These are phyloP conservation scores for Aschersonia sp. DNA, from an alignment of 2,329 filamentous ascomycete species.

Conservation along the genomic window DNA sequence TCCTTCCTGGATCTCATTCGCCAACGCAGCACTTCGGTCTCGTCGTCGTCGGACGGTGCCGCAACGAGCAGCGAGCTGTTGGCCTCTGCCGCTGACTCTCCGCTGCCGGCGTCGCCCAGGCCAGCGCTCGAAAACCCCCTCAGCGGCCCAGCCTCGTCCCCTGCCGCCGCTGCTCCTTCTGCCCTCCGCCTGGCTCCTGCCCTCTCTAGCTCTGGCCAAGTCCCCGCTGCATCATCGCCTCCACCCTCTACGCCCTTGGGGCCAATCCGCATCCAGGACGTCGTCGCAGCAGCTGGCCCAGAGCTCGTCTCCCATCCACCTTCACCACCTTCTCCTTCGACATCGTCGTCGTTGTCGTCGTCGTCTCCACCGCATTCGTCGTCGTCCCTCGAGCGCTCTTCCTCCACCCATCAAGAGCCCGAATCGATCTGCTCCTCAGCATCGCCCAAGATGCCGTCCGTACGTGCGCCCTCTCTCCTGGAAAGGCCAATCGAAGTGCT, in stretches of 20 bases:
- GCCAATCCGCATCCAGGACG: slow-evolving; percentile 1
- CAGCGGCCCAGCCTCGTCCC: not conserved
- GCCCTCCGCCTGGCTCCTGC: not conserved
- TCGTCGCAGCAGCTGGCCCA: slow-evolving; percentile 10
- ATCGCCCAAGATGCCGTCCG: slow-evolving; percentile 38
- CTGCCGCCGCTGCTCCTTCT: not conserved
- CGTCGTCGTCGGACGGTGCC: not conserved
- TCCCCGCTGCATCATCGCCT: slow-evolving; percentile 11
- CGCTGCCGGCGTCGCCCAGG: slow-evolving; percentile 2
- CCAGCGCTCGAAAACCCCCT: no score
- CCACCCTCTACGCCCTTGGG: slow-evolving; percentile 9
- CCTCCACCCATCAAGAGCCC: slow-evolving; percentile 11
- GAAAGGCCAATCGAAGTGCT: not conserved
- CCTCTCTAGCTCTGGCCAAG: not conserved
- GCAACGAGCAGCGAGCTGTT: not conserved
- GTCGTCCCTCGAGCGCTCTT: slow-evolving; percentile 12
- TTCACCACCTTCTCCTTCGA: slow-evolving; percentile 13
- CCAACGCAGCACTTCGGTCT: slow-evolving; percentile 14
- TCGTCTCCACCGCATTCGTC: slow-evolving; percentile 10
- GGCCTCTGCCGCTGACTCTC: slow-evolving; percentile 1
- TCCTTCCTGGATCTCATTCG: slow-evolving; percentile 37
- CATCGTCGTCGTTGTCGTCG: slow-evolving; percentile 16
- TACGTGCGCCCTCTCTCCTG: slow-evolving; percentile 20
- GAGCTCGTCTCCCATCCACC: slow-evolving; percentile 26
- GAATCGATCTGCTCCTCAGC: slow-evolving; percentile 12